phyloP scores from a whole-genome alignment of 73 alveolate genomes.

The Tetrahymena thermophila region DNA sequence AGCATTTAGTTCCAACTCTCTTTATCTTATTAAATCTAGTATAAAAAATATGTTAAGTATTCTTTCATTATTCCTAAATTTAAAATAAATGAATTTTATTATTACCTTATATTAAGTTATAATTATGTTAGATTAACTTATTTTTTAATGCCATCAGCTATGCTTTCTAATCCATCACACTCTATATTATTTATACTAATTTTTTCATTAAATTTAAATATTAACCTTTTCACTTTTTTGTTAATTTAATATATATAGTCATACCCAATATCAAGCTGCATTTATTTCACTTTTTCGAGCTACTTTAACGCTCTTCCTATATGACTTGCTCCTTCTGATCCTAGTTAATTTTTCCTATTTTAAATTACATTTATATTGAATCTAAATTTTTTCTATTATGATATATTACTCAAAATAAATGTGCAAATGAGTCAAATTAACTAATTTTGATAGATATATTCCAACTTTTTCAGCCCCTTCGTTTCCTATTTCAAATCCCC shows the following conservation, averaged over 20 bases:
- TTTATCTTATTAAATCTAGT: background rate
- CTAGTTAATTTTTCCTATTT: background rate
- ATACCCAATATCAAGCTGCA: background rate
- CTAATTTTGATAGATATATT: background rate
- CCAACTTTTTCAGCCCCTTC: background rate
- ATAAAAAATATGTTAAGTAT: background rate
- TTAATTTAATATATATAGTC: background rate
- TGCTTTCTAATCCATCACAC: background rate
- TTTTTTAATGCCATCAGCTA: background rate
- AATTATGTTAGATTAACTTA: background rate
- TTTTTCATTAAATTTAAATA: background rate
- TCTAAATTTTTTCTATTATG: background rate
- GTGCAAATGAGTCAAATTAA: background rate
- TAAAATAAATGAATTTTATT: background rate
- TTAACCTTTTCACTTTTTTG: background rate
- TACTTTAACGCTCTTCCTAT: background rate
- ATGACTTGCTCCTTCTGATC: background rate
- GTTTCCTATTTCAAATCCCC: background rate
- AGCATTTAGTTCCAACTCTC: background rate
- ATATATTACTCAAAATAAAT: background rate
- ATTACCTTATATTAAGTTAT: background rate
- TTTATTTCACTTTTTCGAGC: background rate
- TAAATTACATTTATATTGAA: background rate
- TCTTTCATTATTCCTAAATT: too few relatives aligned
- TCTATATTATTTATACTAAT: background rate